A percentile compares a stretch with the other conserved stretches of the same genome.
phyloP scores from a whole-genome alignment of 225 moss, liverwort and hornwort species.

The Takakia lepidozioides region DNA sequence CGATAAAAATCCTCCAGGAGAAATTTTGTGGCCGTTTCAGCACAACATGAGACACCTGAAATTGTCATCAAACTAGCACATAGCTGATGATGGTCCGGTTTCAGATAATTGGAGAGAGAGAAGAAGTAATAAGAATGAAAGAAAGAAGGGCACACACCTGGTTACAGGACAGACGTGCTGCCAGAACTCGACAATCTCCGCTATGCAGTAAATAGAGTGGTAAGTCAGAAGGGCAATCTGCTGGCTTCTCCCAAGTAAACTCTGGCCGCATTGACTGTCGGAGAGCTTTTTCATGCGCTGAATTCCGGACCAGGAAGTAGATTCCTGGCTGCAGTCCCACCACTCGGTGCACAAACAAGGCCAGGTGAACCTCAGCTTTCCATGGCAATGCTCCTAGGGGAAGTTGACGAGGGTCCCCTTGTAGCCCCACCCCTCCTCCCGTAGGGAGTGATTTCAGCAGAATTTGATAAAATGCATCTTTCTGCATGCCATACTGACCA shows the following conservation, averaged over 20 bases:
- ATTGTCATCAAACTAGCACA: too few relatives aligned
- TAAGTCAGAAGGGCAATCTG: constrained; percentile 28
- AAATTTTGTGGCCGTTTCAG: too few relatives aligned
- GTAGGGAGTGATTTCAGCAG: constrained; percentile 56
- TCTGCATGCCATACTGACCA: constrained; percentile 46
- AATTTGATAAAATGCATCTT: constrained; percentile 62
- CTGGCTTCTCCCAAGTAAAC: constrained; percentile 63
- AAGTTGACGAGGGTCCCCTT: constrained; percentile 59
- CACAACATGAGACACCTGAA: too few relatives aligned
- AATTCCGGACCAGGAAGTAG: constrained; percentile 63
- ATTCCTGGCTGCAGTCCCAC: constrained; percentile 54
- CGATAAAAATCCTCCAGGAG: too few relatives aligned
- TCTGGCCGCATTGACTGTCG: constrained; percentile 33
- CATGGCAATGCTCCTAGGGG: constrained; percentile 64
- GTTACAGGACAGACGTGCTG: constrained; percentile 60
- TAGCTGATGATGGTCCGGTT: too few relatives aligned
- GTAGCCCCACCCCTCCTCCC: constrained; percentile 27
- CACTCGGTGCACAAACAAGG: constrained; percentile 72
- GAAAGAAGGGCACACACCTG: constrained; percentile 29
- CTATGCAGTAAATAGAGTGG: constrained; percentile 56
- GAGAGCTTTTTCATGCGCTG: constrained; percentile 37
- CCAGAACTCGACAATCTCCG: constrained; percentile 43
- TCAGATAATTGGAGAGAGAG: neutral
- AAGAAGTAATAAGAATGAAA: too few relatives aligned
- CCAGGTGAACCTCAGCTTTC: constrained; percentile 67